Evolutionary conservation across 371 early-diverging fungal genomes (phyloP), one percentile per base, ranked within the genome.

Genomic region (Gilbertella persicaria): DNA sequence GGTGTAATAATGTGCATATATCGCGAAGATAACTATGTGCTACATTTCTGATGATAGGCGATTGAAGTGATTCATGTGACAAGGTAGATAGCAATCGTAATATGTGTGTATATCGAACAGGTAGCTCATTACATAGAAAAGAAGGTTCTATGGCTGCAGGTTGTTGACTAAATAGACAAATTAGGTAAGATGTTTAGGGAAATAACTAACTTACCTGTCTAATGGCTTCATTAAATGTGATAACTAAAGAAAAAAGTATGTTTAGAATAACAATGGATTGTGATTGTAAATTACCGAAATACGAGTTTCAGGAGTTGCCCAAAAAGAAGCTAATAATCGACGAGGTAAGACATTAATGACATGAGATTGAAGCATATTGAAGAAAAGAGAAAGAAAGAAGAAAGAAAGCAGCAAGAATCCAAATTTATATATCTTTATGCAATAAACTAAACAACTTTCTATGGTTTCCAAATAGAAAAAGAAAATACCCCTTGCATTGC

Each of bases 121-220:
- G 88, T 45, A 89, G 53, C 59, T 89, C 90, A 46, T 75, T 75
- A 47, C 84, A 79, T 50, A 89, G 62, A 51, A 89, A 89, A 17
- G 74, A 64, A 8, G 89, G 75, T 6, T 85, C 56, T 13, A 68
- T 78, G 24, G 71, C 74, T 40, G 64, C 40, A 39, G 79, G 73
- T 10, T 54, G 49, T 14, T 49, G 56, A 43, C 17, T 42, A 46
- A 29, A 45, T 16, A 21, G 16, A 29, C 21, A 39, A 23, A 53
- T 20, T 26, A 33, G 28, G 28, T 28, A 28, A 28, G 28, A 28
- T 28, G 28, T 28, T 53, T 59, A 35, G 37, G 29, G 23, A n/a
- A 39, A 19, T 45, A 33, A 26, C 16, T 13, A 5, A 40, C 7
- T 24, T 41, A 46, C 46, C 35, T 28, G 39, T 36, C 37, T 8